Evolutionary conservation across 2,329 filamentous ascomycete genomes (phyloP).

Genomic region (Ceratocystiopsis minuta): DNA sequence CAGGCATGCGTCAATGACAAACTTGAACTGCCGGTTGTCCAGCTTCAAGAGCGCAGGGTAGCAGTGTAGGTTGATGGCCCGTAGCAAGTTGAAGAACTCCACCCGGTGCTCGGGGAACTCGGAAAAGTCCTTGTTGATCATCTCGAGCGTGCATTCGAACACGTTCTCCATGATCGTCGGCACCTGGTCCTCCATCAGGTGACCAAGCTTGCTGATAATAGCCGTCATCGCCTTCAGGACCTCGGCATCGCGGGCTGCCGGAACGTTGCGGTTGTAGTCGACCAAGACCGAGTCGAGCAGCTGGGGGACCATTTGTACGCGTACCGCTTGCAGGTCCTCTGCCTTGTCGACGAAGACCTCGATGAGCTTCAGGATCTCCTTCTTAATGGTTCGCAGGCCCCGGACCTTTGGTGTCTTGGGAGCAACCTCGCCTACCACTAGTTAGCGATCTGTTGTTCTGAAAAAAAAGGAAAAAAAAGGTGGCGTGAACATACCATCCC

Average conservation of each 20-base stretch:
- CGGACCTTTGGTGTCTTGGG: slow-evolving; percentile 96
- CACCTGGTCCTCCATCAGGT: slow-evolving; percentile 95
- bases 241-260: slow-evolving; percentile 87
- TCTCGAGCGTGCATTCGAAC: slow-evolving; percentile 94
- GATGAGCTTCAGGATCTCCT: slow-evolving; percentile 95
- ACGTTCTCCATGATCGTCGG: slow-evolving; percentile 96
- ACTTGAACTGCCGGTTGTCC: slow-evolving; percentile 94
- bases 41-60: slow-evolving; percentile 89
- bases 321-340: slow-evolving; percentile 85
- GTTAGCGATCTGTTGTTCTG: not conserved
- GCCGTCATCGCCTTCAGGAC: slow-evolving; percentile 96
- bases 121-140: slow-evolving; percentile 99
- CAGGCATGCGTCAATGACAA: slow-evolving; percentile 97
- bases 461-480: not conserved
- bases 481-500: slow-evolving; percentile 40
- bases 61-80: slow-evolving; percentile 92
- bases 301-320: slow-evolving; percentile 86
- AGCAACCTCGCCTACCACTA: slow-evolving; percentile 54
- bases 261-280: slow-evolving; percentile 94
- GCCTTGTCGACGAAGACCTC: slow-evolving; percentile 97
- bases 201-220: slow-evolving; percentile 87
- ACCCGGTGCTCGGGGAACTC: slow-evolving; percentile 97
- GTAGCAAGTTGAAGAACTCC: slow-evolving; percentile 96
- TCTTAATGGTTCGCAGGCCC: slow-evolving; percentile 93
- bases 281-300: slow-evolving; percentile 83